Evolutionary conservation across 257 asterid genomes (phyloP), one percentile per base, ranked within the genome.

Genomic region (Thymus quinquecostatus): DNA sequence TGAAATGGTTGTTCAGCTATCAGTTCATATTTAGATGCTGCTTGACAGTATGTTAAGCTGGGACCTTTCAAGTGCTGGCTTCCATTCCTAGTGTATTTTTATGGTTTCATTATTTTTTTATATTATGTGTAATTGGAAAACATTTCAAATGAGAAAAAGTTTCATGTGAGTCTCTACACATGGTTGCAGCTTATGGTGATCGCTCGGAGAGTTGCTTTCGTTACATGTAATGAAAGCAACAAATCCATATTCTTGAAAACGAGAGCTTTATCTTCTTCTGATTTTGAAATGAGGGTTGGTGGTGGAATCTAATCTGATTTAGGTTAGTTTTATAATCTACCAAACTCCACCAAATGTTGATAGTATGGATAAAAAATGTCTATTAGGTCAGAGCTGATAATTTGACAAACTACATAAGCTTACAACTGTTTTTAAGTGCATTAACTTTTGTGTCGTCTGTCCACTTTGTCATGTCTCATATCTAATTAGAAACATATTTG

Each of bases 291-390:
- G 66, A 76, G 75, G 83, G 86, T 85, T 73, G 91, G 77, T 83
- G 79, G 69, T 80, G 74, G 89, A 84, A 86, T 86, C 88, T 77
- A 41, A 68, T 81, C 74, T 72, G 80, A 67, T 80, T 68, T 66
- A 82, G 68, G 81, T 79, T 88, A 79, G 86, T 75, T 78, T 77
- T 73, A 68, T 74, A 60, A 70, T 77, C 81, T 64, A 88, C 87
- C 89, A 77, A 86, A 86, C 86, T 69, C 73, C 74, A 72, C 77
- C 78, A 71, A 70, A 73, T 76, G 68, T 65, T 55, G 53, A 59
- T 45, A 73, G 59, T 28, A 32, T 34, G 13, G 62, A 43, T 48
- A 64, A 53, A 53, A 73, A 64, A 60, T 58, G 77, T 72, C 40
- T 68, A 69, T 64, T 72, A 69, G 76, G 74, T 66, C 79, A 59